A percentile compares a stretch with the other conserved stretches of the same genome.
These are phyloP conservation scores for Pterulicium gracile DNA, from an alignment of 1,284 basidiomycete genomes.

Conservation along the genomic window DNA sequence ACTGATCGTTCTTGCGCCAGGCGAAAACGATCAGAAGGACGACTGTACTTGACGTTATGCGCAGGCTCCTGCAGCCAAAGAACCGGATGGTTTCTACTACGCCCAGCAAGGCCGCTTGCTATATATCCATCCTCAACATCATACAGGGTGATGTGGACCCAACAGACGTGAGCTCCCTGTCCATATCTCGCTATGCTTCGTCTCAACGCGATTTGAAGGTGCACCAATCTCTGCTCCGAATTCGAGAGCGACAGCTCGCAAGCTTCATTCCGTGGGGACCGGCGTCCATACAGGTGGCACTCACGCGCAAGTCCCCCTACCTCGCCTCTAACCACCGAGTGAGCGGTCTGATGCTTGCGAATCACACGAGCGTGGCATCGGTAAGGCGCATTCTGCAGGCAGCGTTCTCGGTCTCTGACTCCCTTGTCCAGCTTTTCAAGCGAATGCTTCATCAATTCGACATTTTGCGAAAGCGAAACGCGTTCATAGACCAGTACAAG, in stretches of 20 bases:
- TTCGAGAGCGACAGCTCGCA: slow-evolving; percentile 92
- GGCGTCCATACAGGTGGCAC: slow-evolving; percentile 94
- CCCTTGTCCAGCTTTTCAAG: slow-evolving; percentile 69
- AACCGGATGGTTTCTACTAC: slow-evolving; percentile 98
- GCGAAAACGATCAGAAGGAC: slow-evolving; percentile 86
- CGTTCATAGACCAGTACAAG: slow-evolving; percentile 96
- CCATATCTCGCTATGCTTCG: slow-evolving; percentile 1
- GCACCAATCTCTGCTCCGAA: slow-evolving; percentile 93
- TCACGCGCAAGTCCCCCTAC: slow-evolving; percentile 88
- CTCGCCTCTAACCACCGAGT: slow-evolving; percentile 84
- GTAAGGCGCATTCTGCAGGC: slow-evolving; percentile 33
- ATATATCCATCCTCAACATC: slow-evolving; percentile 97
- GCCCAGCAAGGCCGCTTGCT: slow-evolving; percentile 86
- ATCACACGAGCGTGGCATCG: slow-evolving; percentile 95
- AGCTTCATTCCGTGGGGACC: slow-evolving; percentile 99
- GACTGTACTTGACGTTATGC: slow-evolving; percentile 97
- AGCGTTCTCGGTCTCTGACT: slow-evolving; percentile 2
- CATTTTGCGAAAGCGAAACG: slow-evolving; percentile 78
- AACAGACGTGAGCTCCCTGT: slow-evolving; percentile 65
- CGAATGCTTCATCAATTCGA: slow-evolving; percentile 96
- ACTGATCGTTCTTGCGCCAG: slow-evolving; percentile 24
- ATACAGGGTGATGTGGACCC: slow-evolving; percentile 98
- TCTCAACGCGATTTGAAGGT: slow-evolving; percentile 37
- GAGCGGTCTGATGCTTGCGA: slow-evolving; percentile 97
- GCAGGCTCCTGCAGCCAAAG: slow-evolving; percentile 93